These are phyloP conservation scores for Saccharomycopsis lassenensis DNA, from an alignment of 805 yeast species.

Conservation along the genomic window DNA sequence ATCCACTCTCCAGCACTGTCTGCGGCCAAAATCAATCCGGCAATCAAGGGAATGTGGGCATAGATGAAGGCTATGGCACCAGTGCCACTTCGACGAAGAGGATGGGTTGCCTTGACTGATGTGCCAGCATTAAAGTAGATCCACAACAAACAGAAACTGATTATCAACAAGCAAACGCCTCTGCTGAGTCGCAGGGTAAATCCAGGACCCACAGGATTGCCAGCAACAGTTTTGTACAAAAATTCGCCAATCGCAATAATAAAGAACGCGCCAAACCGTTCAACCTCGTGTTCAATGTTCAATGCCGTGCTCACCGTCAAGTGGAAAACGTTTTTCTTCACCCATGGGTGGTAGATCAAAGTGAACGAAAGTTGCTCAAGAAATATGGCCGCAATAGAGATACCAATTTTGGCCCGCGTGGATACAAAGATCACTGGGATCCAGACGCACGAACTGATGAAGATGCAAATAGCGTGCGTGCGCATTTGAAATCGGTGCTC, in stretches of 20 bases:
- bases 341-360: slow-evolving; percentile 36
- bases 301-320: slow-evolving; percentile 45
- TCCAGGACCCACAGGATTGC: slow-evolving; percentile 37
- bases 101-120: slow-evolving; percentile 37
- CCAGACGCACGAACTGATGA: slow-evolving; percentile 35
- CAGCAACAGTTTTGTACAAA: slow-evolving; percentile 40
- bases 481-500: slow-evolving; percentile 44
- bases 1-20: slow-evolving; percentile 46
- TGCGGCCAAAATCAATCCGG: slow-evolving; percentile 42
- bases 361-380: slow-evolving; percentile 32
- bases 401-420: slow-evolving; percentile 35
- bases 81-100: slow-evolving; percentile 36
- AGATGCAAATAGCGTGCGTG: slow-evolving; percentile 25
- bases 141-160: slow-evolving; percentile 40
- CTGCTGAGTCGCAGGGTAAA: slow-evolving; percentile 34
- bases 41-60: slow-evolving; percentile 41
- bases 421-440: slow-evolving; percentile 39
- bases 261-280: slow-evolving; percentile 45
- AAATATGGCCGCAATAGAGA: slow-evolving; percentile 30
- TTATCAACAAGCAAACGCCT: slow-evolving; percentile 36
- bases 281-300: slow-evolving; percentile 59
- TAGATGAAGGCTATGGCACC: slow-evolving; percentile 38
- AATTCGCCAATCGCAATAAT: slow-evolving; percentile 60
- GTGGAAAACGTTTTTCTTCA: slow-evolving; percentile 30
- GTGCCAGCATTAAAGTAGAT: slow-evolving; percentile 48